Evolutionary conservation across 2,329 filamentous ascomycete genomes (phyloP), one percentile per base, ranked within the genome.

Genomic region (Rosellinia necatrix): DNA sequence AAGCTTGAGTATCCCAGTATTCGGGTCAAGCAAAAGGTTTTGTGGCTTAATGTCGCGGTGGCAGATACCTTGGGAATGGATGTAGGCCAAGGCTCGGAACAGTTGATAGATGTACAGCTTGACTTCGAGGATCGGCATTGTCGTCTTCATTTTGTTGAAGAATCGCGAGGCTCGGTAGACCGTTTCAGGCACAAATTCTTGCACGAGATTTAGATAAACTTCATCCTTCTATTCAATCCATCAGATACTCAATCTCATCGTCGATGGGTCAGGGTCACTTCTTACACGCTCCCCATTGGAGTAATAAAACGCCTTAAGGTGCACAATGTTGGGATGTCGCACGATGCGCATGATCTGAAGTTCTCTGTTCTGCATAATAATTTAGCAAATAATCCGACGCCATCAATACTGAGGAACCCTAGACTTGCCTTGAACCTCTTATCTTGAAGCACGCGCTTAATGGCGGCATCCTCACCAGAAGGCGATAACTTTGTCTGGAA

Each of bases 111-210:
- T 99, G 82, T 97, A 99, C 61, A 99, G 88, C 82, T 99, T 99
- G 73, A 97, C 92, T 76, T 99, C 94, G 67, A 99, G 85, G 68
- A 93, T 96, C 13, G 94, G 94, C 94, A 99, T 99, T 49, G 93
- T 97, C 6, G 92, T 96, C 86, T 97, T 99, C 88, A 97, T 89
- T 81, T 99, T 99, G 83, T 96, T 97, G 84, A 99, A 99, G 79
- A 97, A 97, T 70, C 94, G 88, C 62, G 94, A 97, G 38, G 94
- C 94, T 70, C 94, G 88, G 76, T 99, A 99, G 48, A 99, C 94
- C 10, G 94, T 99, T 80, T 99, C 94, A 47, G 94, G 94, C 46
- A 99, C 94, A 70, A 92, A 99, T 74, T 99, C 94, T 74, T 97
- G 91, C 49, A 99, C 93, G 59, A 99, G 84, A 72, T 99, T 99